Evolutionary conservation across 2,329 filamentous ascomycete genomes (phyloP).

Genomic region (Fusarium coffeatum): DNA sequence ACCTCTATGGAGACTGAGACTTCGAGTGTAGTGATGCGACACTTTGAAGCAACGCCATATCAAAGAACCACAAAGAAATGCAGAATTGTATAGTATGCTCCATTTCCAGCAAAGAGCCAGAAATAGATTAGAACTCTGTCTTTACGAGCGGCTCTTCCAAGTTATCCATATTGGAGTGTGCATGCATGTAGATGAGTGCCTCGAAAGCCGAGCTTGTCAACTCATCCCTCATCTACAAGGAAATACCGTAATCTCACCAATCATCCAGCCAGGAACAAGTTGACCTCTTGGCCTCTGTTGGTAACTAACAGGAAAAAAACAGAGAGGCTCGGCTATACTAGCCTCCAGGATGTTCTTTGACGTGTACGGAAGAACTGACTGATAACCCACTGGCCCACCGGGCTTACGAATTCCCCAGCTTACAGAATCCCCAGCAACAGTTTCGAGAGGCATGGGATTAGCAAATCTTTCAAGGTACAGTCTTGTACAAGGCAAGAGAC

Average conservation of each 20-base stretch:
- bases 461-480: constrained; percentile 7
- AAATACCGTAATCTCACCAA: not conserved
- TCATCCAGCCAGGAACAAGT: not conserved
- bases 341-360: not conserved
- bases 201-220: not conserved
- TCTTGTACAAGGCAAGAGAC: constrained; percentile 8
- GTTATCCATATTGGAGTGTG: not conserved
- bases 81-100: not conserved
- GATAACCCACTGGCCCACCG: constrained; percentile 18
- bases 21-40: constrained; percentile 2
- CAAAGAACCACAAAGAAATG: not conserved
- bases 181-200: not conserved
- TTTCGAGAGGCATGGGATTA: constrained; percentile 2
- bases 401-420: constrained; percentile 5
- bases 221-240: not conserved
- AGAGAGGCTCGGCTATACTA: not conserved
- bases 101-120: not conserved
- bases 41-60: not conserved
- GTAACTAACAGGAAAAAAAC: not conserved
- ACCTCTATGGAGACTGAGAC: not conserved
- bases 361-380: constrained; percentile 11
- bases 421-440: not conserved
- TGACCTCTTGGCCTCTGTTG: not conserved
- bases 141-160: not conserved
- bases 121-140: not conserved